Percentiles rank a stretch among this genome's conserved stretches.
Evolutionary conservation across 257 asterid species (phyloP).

Genomic region (Leonotis leonurus): DNA sequence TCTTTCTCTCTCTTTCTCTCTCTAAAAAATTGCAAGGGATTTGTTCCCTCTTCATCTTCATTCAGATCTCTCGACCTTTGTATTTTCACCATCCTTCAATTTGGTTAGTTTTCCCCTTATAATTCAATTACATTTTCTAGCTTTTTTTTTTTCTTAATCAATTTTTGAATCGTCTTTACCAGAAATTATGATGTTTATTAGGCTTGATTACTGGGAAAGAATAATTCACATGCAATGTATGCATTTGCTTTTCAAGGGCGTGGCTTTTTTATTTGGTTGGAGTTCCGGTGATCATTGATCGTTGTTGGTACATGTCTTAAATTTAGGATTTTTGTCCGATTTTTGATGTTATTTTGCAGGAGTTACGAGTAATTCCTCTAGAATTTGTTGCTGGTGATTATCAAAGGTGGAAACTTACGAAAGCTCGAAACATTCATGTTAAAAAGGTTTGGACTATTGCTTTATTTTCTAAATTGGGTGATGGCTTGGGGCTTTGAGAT

Average conservation of each 20-base stretch:
- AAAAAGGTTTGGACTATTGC: slow-evolving; percentile 26
- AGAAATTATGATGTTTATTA: slow-evolving; percentile 3
- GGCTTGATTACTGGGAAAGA: slow-evolving; percentile 7
- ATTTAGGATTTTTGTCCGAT: slow-evolving; percentile 33
- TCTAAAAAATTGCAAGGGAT: slow-evolving; percentile 23
- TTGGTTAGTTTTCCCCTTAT: slow-evolving; percentile 21
- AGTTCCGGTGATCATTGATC: slow-evolving; percentile 32
- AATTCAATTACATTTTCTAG: neutral
- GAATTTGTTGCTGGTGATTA: slow-evolving; percentile 26
- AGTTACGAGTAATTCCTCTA: slow-evolving; percentile 19
- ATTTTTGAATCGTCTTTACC: neutral
- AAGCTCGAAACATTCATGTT: slow-evolving; percentile 38
- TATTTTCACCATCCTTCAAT: slow-evolving; percentile 19
- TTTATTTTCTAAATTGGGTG: slow-evolving; percentile 5
- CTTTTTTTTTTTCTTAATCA: neutral
- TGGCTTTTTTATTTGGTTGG: slow-evolving; percentile 30
- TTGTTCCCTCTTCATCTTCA: slow-evolving; percentile 13
- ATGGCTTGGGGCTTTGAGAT: slow-evolving; percentile 17
- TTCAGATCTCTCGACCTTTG: slow-evolving; percentile 32
- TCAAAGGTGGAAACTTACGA: slow-evolving; percentile 32
- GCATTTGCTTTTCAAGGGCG: slow-evolving; percentile 18
- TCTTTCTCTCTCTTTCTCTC: slow-evolving; percentile 24
- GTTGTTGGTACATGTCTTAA: slow-evolving; percentile 8
- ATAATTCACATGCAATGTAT: slow-evolving; percentile 27
- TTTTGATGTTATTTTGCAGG: slow-evolving; percentile 25